Percentiles rank a stretch among this genome's conserved stretches.
phyloP scores from a whole-genome alignment of 1,284 basidiomycete genomes.

The Papiliotrema laurentii region DNA sequence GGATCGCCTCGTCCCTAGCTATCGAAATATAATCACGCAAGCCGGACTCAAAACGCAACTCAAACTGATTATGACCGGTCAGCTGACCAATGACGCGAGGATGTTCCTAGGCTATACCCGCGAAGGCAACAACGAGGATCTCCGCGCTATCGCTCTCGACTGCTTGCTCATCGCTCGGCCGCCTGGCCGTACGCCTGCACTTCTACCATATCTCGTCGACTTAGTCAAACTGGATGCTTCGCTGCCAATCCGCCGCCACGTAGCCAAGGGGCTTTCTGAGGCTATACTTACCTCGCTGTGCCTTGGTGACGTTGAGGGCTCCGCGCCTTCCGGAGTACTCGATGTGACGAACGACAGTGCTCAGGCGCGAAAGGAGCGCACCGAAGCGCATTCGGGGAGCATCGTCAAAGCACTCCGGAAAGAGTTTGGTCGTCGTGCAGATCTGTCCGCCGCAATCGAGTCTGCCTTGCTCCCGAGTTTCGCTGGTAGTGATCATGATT shows the following conservation, averaged over 20 bases:
- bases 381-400: constrained; percentile 50
- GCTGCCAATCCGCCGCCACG: constrained; percentile 72
- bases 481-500: constrained; percentile 69
- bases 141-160: constrained; percentile 89
- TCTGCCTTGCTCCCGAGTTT: constrained; percentile 25
- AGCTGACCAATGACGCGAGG: constrained; percentile 74
- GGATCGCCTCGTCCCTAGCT: constrained; percentile 91
- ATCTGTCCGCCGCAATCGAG: constrained; percentile 58
- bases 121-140: constrained; percentile 87
- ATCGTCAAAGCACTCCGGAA: constrained; percentile 74
- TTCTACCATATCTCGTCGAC: constrained; percentile 86
- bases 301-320: constrained; percentile 73
- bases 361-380: constrained; percentile 21
- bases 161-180: constrained; percentile 81
- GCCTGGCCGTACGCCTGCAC: constrained; percentile 48
- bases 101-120: constrained; percentile 85
- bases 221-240: constrained; percentile 84
- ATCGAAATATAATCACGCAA: constrained; percentile 88
- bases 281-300: constrained; percentile 81
- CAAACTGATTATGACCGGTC: constrained; percentile 69
- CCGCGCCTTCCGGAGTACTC: constrained; percentile 26
- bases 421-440: constrained; percentile 68
- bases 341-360: constrained; percentile 24
- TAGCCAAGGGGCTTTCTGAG: constrained; percentile 79
- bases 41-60: constrained; percentile 84